phyloP scores from a whole-genome alignment of 2,329 filamentous ascomycete species.

The Xylariaceae sp. region DNA sequence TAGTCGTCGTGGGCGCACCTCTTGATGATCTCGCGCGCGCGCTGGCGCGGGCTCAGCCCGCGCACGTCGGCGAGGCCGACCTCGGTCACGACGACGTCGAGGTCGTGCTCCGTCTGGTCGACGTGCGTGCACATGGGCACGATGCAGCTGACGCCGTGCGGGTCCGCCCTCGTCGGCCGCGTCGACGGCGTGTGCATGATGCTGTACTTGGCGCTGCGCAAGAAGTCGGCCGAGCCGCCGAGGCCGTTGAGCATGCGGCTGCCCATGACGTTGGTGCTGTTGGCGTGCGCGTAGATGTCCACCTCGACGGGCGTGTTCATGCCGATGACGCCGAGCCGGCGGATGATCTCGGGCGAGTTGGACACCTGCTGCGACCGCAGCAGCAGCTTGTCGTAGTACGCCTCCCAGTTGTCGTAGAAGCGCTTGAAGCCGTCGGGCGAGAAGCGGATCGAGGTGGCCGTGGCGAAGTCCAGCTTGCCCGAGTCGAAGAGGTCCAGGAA shows the following conservation, averaged over 20 bases:
- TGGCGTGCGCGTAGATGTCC: conserved; percentile 90
- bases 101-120: conserved; percentile 88
- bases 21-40: conserved; percentile 76
- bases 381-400: conserved; percentile 73
- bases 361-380: conserved; percentile 82
- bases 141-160: conserved; percentile 74
- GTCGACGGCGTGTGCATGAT: conserved; percentile 91
- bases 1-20: conserved; percentile 85
- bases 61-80: conserved; percentile 77
- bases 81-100: conserved; percentile 77
- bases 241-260: conserved; percentile 72
- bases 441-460: conserved; percentile 83
- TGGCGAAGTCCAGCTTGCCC: conserved; percentile 81
- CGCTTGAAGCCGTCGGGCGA: conserved; percentile 84
- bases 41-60: conserved; percentile 70
- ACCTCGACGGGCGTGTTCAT: conserved; percentile 96
- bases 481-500: conserved; percentile 91
- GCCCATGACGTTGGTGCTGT: conserved; percentile 84
- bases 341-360: conserved; percentile 86
- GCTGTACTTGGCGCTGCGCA: conserved; percentile 64
- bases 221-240: conserved; percentile 66
- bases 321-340: conserved; percentile 77
- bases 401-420: conserved; percentile 81
- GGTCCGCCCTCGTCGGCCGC: conserved; percentile 74
- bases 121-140: conserved; percentile 92